Evolutionary conservation across 2,329 filamentous ascomycete genomes (phyloP).

Genomic region (Acrodontium crateriforme): DNA sequence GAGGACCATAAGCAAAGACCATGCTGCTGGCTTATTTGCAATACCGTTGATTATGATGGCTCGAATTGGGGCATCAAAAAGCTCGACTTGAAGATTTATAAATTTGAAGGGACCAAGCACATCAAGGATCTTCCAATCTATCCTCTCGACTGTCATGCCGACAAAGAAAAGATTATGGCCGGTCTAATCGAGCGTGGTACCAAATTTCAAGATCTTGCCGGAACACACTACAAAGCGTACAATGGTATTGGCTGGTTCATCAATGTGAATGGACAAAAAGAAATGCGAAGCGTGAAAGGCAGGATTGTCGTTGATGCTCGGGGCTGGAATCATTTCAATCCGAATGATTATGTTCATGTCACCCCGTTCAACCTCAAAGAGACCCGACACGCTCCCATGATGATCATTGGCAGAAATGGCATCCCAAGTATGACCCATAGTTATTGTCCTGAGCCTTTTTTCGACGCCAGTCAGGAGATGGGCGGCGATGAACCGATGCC

Average conservation of each 20-base stretch:
- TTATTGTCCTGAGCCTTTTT: no score
- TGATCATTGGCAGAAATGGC: background rate
- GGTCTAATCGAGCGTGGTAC: constrained; percentile 33
- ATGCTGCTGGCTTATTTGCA: constrained; percentile 23
- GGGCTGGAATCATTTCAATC: constrained; percentile 36
- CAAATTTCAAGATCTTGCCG: constrained; percentile 31
- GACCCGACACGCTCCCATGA: background rate
- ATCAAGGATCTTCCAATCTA: constrained; percentile 22
- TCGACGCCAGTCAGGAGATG: constrained; percentile 3
- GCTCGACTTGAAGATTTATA: constrained; percentile 16
- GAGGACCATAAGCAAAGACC: constrained; percentile 22
- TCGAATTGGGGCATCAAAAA: constrained; percentile 23
- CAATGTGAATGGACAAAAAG: background rate
- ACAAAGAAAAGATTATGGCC: constrained; percentile 25
- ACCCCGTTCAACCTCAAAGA: constrained; percentile 17
- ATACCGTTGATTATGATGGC: constrained; percentile 25
- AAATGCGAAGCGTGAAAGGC: background rate
- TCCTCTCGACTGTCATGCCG: constrained; percentile 32
- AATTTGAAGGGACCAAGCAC: constrained; percentile 27
- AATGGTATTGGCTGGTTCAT: background rate
- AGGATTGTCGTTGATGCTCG: no score
- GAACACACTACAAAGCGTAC: background rate
- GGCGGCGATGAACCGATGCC: constrained; percentile 18
- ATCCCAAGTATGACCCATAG: background rate
- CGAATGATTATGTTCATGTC: constrained; percentile 26